Base-by-base conservation (phyloP, 2,329 filamentous ascomycete species). In the Trichoderma gracile region DNA sequence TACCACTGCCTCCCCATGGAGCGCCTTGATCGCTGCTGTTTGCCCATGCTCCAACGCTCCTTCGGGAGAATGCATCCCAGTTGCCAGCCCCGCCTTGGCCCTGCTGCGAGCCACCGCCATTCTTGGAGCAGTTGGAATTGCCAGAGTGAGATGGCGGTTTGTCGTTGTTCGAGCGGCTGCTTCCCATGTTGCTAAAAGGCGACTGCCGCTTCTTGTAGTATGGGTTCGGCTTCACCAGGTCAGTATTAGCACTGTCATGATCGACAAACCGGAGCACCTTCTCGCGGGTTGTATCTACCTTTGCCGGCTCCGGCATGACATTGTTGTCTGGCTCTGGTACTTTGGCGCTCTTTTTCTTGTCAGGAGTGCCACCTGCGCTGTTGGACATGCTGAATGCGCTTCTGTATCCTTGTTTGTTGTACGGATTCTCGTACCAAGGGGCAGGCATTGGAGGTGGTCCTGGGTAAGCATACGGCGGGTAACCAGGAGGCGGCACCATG, bases 401-500 rank as follows among this genome's bases (percentile, higher is more conserved):
- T 55, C 63, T 55, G 2, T 52, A 63, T 56, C 49, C 65, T 25
- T 65, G 66, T 38, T 58, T 65, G n/a, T 55, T 54, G 30, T 52
- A n/a, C 1, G 45, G 61, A 23, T 45, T 30, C 4, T 50, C 46
- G 19, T 58, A 63, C 54, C 59, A 65, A 27, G 42, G 27, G 2
- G 25, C 42, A 15, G 27, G 30, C 30, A 63, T 56, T 19, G 53
- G 52, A 5, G 40, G 56, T 10, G n/a, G 27, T 8, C 56, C 64
- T n/a, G 25, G 52, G 17, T 56, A 63, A 21, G 27, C 33, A 30
- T 63, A 63, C 6, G 56, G 49, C 27, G 66, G 61, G 10, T 67
- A 71, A 1, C 68, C 70, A 21, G 68, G 68, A 8, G 70, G 71
- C 6, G 64, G 68, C 14, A 57, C 69, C 64, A 68, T 65, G 9